Conservation (phyloP, 768 basidiomycete genomes). For the Dioszegia aurantiaca region DNA sequence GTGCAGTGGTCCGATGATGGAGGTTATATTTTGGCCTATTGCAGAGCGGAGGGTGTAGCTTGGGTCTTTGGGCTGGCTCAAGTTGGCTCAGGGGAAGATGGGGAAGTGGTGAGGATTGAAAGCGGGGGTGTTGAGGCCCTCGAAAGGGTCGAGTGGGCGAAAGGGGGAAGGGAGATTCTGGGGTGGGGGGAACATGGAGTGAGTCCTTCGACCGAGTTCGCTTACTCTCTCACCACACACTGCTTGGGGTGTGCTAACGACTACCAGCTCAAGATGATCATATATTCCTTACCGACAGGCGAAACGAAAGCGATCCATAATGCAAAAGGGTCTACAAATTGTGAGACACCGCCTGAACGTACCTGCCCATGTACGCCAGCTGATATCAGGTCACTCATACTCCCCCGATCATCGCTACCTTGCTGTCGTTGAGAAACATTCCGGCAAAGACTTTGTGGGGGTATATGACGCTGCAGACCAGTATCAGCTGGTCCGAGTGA, state of each 20-base stretch:
- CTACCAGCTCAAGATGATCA: constrained; percentile 71
- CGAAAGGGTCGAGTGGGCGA: constrained; percentile 84
- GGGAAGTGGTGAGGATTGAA: constrained; percentile 36
- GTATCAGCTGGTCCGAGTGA: constrained; percentile 41
- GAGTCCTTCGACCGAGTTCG: constrained; percentile 55
- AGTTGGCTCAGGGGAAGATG: constrained; percentile 56
- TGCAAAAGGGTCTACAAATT: constrained; percentile 68
- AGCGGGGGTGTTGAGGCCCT: constrained; percentile 67
- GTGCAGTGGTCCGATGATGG: constrained; percentile 85
- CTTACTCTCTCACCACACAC: too few species aligned
- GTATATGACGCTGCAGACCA: constrained; percentile 63
- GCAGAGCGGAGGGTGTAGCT: constrained; percentile 67
- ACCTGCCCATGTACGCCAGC: too few species aligned
- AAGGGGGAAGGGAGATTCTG: constrained; percentile 73
- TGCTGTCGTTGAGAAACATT: constrained; percentile 80
- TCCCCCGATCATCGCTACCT: constrained; percentile 74
- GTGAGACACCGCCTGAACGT: too few species aligned
- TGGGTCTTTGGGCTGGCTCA: constrained; percentile 76
- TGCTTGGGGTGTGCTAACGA: constrained; percentile 6
- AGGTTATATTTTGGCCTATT: constrained; percentile 77
- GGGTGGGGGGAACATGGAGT: constrained; percentile 95
- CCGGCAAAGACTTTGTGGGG: constrained; percentile 81
- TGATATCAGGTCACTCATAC: constrained; percentile 45
- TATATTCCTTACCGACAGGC: constrained; percentile 78
- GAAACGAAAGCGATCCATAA: constrained; percentile 79